Base-by-base conservation (phyloP, 768 basidiomycete genomes). In the Tephrocybe sp. region DNA sequence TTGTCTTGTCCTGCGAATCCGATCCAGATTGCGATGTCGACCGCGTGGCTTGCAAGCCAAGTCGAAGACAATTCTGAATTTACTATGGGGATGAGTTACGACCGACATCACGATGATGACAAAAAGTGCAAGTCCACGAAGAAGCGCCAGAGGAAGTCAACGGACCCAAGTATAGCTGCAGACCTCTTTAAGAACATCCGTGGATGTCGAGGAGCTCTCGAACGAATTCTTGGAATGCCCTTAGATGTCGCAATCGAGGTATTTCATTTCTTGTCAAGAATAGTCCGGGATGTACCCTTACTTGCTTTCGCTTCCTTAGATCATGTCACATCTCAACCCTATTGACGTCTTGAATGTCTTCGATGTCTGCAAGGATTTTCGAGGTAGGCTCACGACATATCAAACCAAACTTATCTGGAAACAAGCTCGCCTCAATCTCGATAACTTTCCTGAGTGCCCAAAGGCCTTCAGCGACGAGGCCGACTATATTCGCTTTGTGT, bases 301-400 rank as follows among this genome's bases (percentile, higher is more conserved):
- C 28, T 30, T 30, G 28, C 28, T 23, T 28, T 23, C 24, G n/a
- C 24, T 8, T 9, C 8, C 1, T 4, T 10, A 77, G 74, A 71
- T 76, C 28, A 68, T 73, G 36, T 52, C 60, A 32, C 63, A 68
- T 32, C 48, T 76, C 10, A 55, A 62, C 24, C 71, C 74, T 8
- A n/a, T 63, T 4, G 74, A 75, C 51, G 56, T 77, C n/a, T 60
- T 77, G 20, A 62, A 61, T 24, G 65, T 78, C 17, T 62, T 72
- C 12, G 65, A 72, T 18, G 69, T 68, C 15, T 64, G 69, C 14
- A 72, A 67, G 50, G 28, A 54, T 8, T 56, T 76, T 26, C 66
- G 68, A 8, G 40, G 26, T 7, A 61, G 62, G n/a, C n/a, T 3
- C 45, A 62, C 65, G 62, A 51, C 39, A 17, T 48, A 45, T 5